A percentile compares a stretch with the other conserved stretches of the same genome.
These are phyloP conservation scores for Agrocybe chaxingu DNA, from an alignment of 768 basidiomycete species.

Conservation along the genomic window DNA sequence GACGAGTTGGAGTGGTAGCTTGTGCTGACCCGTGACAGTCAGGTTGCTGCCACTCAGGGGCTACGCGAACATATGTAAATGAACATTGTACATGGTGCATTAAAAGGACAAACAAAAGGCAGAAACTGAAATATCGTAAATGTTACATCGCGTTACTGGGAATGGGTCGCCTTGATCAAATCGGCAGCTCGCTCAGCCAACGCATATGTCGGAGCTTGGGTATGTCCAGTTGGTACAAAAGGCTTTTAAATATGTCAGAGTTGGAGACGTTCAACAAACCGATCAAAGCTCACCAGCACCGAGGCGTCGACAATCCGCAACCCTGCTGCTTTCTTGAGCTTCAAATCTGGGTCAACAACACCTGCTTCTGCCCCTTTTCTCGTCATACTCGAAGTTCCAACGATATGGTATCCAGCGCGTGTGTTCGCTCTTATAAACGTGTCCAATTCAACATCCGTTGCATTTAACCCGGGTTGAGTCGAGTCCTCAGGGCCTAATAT, in stretches of 20 bases:
- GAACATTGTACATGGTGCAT: too few species aligned
- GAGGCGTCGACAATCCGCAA: not conserved
- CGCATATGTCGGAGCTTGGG: conserved; percentile 8
- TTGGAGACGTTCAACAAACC: not conserved
- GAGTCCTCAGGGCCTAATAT: not conserved
- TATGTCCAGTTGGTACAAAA: conserved; percentile 1
- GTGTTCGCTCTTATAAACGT: not conserved
- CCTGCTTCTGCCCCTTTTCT: not conserved
- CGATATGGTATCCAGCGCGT: not conserved
- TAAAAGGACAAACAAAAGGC: too few species aligned
- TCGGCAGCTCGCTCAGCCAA: conserved; percentile 11
- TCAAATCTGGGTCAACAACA: not conserved
- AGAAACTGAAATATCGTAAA: too few species aligned
- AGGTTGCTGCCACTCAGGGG: too few species aligned
- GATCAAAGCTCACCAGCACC: not conserved
- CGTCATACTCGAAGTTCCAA: not conserved
- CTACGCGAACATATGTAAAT: too few species aligned
- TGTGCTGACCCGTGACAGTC: too few species aligned
- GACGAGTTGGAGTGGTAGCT: too few species aligned
- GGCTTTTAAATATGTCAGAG: conserved; percentile 1
- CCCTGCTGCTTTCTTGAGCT: not conserved
- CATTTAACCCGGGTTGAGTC: not conserved
- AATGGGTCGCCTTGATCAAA: conserved; percentile 3
- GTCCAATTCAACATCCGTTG: not conserved
- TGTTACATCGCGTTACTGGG: too few species aligned